Percentiles rank a stretch among this genome's conserved stretches.
These are phyloP conservation scores for Exophiala sideris DNA, from an alignment of 2,329 filamentous ascomycete genomes.

Conservation along the genomic window DNA sequence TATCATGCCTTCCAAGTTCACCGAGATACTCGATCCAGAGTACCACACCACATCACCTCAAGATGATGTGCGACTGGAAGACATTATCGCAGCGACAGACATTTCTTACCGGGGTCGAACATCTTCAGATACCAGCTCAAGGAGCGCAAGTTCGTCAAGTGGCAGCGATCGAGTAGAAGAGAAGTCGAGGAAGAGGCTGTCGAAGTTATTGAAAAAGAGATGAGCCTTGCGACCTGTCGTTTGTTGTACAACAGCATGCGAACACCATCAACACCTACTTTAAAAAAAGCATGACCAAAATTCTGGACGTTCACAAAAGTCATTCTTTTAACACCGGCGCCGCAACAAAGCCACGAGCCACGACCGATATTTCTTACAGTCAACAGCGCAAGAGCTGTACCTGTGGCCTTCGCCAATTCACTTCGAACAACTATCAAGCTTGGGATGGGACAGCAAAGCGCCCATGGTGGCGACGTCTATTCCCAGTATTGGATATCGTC, in stretches of 20 bases:
- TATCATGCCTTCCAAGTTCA: conserved; percentile 41
- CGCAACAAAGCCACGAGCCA: background rate
- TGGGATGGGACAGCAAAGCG: too few relatives aligned
- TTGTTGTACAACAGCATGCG: background rate
- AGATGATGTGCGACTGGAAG: conserved; percentile 42
- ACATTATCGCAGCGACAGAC: conserved; percentile 41
- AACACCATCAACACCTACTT: background rate
- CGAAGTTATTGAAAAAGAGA: conserved; percentile 21
- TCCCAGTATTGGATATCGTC: too few relatives aligned
- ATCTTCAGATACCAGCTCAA: conserved; percentile 36
- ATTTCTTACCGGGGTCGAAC: conserved; percentile 27
- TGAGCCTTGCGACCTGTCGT: background rate
- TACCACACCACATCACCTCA: conserved; percentile 35
- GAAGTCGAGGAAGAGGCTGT: conserved; percentile 22
- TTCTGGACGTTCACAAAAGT: too few relatives aligned
- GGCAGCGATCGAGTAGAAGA: conserved; percentile 10
- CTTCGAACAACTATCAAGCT: too few relatives aligned
- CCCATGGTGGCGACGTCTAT: too few relatives aligned
- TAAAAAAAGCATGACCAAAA: too few relatives aligned
- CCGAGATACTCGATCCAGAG: conserved; percentile 42
- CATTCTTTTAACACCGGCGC: background rate
- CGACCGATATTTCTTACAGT: too few relatives aligned
- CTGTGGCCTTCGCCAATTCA: too few relatives aligned
- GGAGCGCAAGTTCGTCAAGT: conserved; percentile 33
- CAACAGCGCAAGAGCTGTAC: too few relatives aligned